These are phyloP conservation scores for Hyaloscypha variabilis DNA, from an alignment of 495 filamentous ascomycete species.

Conservation along the genomic window DNA sequence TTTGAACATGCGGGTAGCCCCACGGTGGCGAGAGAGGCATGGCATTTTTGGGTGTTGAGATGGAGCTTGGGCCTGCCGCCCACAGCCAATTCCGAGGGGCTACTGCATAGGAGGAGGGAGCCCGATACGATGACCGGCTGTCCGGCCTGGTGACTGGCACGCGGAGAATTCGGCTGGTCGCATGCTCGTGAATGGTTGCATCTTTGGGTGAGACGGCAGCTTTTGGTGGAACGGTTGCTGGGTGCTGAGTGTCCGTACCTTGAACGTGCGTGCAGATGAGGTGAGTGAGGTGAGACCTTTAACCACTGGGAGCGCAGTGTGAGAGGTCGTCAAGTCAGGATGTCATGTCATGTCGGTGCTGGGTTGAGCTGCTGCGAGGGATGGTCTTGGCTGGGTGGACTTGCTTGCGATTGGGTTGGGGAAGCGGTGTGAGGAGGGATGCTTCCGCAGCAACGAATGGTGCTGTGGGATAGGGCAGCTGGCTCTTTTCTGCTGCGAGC, in stretches of 20 bases:
- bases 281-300: constrained; percentile 18
- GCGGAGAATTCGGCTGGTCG: constrained; percentile 23
- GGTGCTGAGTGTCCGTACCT: constrained; percentile 11
- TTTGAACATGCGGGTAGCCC: not conserved
- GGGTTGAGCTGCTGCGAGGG: not conserved
- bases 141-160: constrained; percentile 20
- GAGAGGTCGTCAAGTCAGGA: constrained; percentile 2
- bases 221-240: not conserved
- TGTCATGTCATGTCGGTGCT: constrained; percentile 14
- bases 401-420: constrained; percentile 6
- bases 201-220: constrained; percentile 16
- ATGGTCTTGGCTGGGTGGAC: not conserved
- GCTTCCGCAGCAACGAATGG: constrained; percentile 7
- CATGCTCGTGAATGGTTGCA: constrained; percentile 7
- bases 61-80: not conserved
- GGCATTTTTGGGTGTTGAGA: not conserved
- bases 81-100: not conserved
- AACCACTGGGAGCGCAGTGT: not conserved
- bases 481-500: not conserved
- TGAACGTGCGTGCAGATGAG: constrained; percentile 13
- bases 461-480: not conserved
- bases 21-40: not conserved
- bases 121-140: not conserved
- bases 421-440: constrained; percentile 22
- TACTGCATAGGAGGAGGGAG: not conserved